A percentile compares a stretch with the other conserved stretches of the same genome.
phyloP scores from a whole-genome alignment of 2,329 filamentous ascomycete genomes.

The Hypoxylon rubiginosum region DNA sequence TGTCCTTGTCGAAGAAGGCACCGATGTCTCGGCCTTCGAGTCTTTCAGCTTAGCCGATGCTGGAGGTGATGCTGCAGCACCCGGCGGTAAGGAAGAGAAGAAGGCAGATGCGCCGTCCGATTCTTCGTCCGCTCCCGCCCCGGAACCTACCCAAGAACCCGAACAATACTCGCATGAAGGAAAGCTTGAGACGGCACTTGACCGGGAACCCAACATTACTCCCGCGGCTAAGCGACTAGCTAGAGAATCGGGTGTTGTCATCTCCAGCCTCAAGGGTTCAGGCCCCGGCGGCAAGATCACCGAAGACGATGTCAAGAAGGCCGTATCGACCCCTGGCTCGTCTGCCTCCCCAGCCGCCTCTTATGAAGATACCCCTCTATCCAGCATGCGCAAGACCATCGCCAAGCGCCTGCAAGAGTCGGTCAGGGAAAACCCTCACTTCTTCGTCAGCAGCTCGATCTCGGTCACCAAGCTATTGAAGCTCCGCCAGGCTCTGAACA shows the following conservation, averaged over 20 bases:
- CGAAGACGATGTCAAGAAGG: constrained; percentile 93
- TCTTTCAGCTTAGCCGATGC: constrained; percentile 90
- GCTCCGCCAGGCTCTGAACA: constrained; percentile 93
- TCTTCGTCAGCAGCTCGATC: constrained; percentile 92
- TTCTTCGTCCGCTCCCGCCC: constrained; percentile 69
- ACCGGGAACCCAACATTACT: constrained; percentile 81
- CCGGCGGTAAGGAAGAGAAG: constrained; percentile 75
- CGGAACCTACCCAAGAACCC: constrained; percentile 67
- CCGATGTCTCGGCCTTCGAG: constrained; percentile 89
- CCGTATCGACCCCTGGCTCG: constrained; percentile 72
- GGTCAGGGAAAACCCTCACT: constrained; percentile 94
- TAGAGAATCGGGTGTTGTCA: constrained; percentile 83
- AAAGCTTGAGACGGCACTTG: constrained; percentile 84
- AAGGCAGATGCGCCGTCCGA: constrained; percentile 72
- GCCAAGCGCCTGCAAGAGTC: constrained; percentile 91
- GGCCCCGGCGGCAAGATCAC: constrained; percentile 90
- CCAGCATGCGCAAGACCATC: constrained; percentile 98
- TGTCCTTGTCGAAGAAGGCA: constrained; percentile 91
- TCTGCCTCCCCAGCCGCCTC: constrained; percentile 69
- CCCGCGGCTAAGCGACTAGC: constrained; percentile 85
- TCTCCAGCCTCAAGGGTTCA: constrained; percentile 86
- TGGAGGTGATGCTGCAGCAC: constrained; percentile 79
- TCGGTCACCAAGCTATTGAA: constrained; percentile 97
- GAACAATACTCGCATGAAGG: constrained; percentile 81
- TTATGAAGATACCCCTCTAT: constrained; percentile 87